Evolutionary conservation across 1,284 basidiomycete species (phyloP).

Genomic region (Uromyces viciae-fabae): DNA sequence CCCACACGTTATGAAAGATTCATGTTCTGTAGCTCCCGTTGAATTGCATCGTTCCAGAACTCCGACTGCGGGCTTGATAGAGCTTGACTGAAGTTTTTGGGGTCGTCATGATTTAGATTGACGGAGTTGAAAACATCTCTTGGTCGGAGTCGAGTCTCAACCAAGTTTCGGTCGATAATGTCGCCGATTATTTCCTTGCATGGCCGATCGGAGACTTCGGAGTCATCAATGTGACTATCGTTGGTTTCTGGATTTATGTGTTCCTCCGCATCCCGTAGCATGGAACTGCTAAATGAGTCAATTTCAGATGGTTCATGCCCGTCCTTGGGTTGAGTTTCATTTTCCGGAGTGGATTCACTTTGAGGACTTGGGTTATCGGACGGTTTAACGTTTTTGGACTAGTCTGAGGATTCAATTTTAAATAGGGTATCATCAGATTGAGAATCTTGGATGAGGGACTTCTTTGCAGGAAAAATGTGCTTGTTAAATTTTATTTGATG

Average conservation of each 20-base stretch:
- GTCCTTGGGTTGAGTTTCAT: no score
- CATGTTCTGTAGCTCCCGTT: background rate
- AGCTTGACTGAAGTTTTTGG: background rate
- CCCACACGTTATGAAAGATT: background rate
- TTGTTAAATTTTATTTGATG: background rate
- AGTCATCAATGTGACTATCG: no score
- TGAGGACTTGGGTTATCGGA: background rate
- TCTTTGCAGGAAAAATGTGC: background rate
- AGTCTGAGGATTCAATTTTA: background rate
- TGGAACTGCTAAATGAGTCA: no score
- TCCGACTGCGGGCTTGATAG: background rate
- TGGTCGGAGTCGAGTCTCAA: background rate
- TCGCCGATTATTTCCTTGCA: background rate
- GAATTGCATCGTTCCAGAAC: background rate
- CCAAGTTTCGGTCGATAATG: background rate
- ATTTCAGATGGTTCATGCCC: no score
- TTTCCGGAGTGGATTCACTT: no score
- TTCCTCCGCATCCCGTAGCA: no score
- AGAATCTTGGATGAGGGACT: no score
- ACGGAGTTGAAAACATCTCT: background rate
- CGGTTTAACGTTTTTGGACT: no score
- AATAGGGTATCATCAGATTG: background rate
- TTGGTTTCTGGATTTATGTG: background rate
- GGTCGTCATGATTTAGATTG: background rate
- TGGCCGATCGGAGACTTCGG: no score